Percentiles rank a stretch among this genome's conserved stretches.
Evolutionary conservation across 306 rosid species (phyloP).

Genomic region (Rosa chinensis): DNA sequence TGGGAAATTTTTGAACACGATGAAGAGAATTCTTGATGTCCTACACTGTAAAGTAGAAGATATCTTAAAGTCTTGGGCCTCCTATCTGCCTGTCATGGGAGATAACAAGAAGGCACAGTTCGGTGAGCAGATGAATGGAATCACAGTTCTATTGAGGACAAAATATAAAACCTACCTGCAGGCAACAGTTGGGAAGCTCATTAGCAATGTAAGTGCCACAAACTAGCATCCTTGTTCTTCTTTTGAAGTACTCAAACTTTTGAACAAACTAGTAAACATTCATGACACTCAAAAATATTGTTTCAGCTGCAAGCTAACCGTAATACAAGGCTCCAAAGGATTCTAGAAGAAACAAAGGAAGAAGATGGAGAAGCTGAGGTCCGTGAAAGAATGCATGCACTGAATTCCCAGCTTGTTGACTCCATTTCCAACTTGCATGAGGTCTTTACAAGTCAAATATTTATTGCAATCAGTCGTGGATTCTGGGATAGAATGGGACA

Average conservation of each 20-base stretch:
- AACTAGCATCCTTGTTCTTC: background rate
- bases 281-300: background rate
- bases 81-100: constrained; percentile 70
- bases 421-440: constrained; percentile 86
- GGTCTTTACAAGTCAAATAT: constrained; percentile 77
- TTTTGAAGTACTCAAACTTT: background rate
- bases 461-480: constrained; percentile 78
- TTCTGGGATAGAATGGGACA: constrained; percentile 96
- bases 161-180: constrained; percentile 92
- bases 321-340: constrained; percentile 73
- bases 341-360: constrained; percentile 89
- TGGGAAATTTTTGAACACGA: constrained; percentile 84
- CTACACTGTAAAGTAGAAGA: constrained; percentile 90
- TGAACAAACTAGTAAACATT: background rate
- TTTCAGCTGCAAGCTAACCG: constrained; percentile 76
- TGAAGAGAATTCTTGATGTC: constrained; percentile 93
- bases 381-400: constrained; percentile 87
- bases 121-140: constrained; percentile 91
- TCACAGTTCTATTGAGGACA: constrained; percentile 85
- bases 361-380: constrained; percentile 90
- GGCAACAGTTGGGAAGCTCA: constrained; percentile 86
- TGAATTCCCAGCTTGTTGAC: constrained; percentile 74
- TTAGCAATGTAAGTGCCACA: constrained; percentile 67
- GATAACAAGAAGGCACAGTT: constrained; percentile 65
- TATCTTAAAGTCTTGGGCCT: constrained; percentile 88